phyloP scores from a whole-genome alignment of 805 yeast genomes.

The Metschnikowia chrysomelidarum region DNA sequence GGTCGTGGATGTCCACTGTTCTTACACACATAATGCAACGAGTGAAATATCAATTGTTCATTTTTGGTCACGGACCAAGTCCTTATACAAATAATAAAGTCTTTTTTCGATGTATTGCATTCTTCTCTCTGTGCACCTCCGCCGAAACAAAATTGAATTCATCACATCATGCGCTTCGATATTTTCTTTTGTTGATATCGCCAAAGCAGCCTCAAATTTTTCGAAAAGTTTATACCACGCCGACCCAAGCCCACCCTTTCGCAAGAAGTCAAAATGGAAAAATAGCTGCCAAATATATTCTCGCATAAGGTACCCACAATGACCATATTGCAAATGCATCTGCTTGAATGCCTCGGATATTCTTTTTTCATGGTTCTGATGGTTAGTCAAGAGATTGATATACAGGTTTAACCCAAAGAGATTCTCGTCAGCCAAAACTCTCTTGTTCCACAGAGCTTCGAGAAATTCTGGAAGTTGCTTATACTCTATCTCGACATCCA shows the following conservation, averaged over 20 bases:
- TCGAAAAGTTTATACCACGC: slow-evolving; percentile 3
- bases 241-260: slow-evolving; percentile 1
- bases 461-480: slow-evolving; percentile 3
- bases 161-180: slow-evolving; percentile 7
- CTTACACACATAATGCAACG: too few relatives aligned
- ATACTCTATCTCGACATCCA: not conserved
- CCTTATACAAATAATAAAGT: not conserved
- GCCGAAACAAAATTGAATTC: slow-evolving; percentile 4
- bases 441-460: slow-evolving; percentile 2
- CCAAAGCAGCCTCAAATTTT: slow-evolving; percentile 3
- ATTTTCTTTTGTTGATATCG: slow-evolving; percentile 3
- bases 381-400: slow-evolving; percentile 2
- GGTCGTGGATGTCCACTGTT: too few relatives aligned
- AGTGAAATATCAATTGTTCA: too few relatives aligned
- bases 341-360: slow-evolving; percentile 1
- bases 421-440: slow-evolving; percentile 2
- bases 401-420: slow-evolving; percentile 5
- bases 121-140: not conserved
- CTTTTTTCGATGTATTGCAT: slow-evolving; percentile 1
- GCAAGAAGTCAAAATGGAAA: slow-evolving; percentile 9
- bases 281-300: slow-evolving; percentile 9
- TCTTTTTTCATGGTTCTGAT: not conserved
- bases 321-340: slow-evolving; percentile 1
- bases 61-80: not conserved
- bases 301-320: slow-evolving; percentile 5